phyloP scores from a whole-genome alignment of 1,284 basidiomycete species.

The Phellinidium pouzarii region DNA sequence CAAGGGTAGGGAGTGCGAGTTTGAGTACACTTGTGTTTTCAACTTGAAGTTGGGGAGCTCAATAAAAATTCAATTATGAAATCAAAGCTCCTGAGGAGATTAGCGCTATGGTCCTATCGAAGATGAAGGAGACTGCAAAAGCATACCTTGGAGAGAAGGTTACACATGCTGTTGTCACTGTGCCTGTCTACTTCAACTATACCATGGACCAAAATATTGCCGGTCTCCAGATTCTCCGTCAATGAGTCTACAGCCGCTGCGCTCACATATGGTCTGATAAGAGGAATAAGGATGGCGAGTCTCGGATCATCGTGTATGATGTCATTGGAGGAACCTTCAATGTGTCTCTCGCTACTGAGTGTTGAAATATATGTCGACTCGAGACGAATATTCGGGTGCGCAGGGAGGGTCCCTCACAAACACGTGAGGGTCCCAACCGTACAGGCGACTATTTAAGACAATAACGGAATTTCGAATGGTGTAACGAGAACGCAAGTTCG shows the following conservation, averaged over 20 bases:
- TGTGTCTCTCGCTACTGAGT: slow-evolving; percentile 95
- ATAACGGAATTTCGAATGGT: too few relatives aligned
- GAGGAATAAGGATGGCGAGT: slow-evolving; percentile 86
- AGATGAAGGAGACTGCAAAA: slow-evolving; percentile 99
- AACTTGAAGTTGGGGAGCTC: not conserved
- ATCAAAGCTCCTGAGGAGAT: slow-evolving; percentile 80
- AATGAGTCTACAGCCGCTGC: slow-evolving; percentile 99
- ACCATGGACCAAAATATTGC: slow-evolving; percentile 97
- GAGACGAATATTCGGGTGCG: too few relatives aligned
- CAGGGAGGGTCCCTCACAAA: too few relatives aligned
- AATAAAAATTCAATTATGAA: slow-evolving; percentile 8
- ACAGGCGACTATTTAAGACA: too few relatives aligned
- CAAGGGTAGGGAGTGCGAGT: slow-evolving; percentile 81
- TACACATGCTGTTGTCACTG: slow-evolving; percentile 96
- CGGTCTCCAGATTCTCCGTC: slow-evolving; percentile 92
- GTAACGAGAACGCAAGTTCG: too few relatives aligned
- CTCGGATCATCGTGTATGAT: slow-evolving; percentile 97
- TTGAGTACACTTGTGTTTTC: slow-evolving; percentile 43
- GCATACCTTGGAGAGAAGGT: slow-evolving; percentile 96
- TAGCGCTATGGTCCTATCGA: slow-evolving; percentile 89
- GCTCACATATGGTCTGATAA: slow-evolving; percentile 97
- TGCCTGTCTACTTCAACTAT: slow-evolving; percentile 99
- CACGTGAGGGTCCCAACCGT: too few relatives aligned
- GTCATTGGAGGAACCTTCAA: slow-evolving; percentile 98
- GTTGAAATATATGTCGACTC: too few relatives aligned